phyloP scores from a whole-genome alignment of 2,329 filamentous ascomycete genomes.

The Colletotrichum camelliae region DNA sequence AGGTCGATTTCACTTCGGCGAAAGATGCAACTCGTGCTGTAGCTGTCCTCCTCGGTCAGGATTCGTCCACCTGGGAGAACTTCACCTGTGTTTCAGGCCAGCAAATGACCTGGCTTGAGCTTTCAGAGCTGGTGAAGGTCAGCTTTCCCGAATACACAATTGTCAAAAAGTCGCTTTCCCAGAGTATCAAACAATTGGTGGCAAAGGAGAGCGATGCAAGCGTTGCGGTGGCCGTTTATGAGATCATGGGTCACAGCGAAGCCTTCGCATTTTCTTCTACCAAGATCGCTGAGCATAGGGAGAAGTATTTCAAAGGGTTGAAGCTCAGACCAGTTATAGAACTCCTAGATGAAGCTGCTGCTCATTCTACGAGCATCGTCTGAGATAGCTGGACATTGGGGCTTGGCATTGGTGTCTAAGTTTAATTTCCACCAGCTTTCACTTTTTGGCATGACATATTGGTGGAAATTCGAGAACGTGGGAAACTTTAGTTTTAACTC shows the following conservation, averaged over 20 bases:
- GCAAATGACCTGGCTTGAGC: background rate
- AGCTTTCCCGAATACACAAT: background rate
- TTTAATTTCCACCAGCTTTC: no score
- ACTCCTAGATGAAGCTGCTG: background rate
- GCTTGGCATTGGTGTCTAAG: rapidly evolving
- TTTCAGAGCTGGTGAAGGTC: background rate
- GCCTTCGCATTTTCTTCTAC: rapidly evolving
- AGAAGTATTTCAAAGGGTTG: background rate
- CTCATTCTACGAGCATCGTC: rapidly evolving
- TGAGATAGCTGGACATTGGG: background rate
- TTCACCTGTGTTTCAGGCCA: background rate
- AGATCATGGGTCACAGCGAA: background rate
- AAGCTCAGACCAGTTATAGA: background rate
- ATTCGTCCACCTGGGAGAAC: background rate
- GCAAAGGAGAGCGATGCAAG: background rate
- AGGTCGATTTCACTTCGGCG: background rate
- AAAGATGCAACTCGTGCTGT: background rate
- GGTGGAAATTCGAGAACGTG: no score
- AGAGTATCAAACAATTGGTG: background rate
- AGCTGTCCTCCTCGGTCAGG: background rate
- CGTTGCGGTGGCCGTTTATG: background rate
- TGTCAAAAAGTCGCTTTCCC: background rate
- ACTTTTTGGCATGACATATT: rapidly evolving
- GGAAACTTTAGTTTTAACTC: no score
- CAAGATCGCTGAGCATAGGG: background rate